Evolutionary conservation across 108 stramenopile genomes (phyloP), one percentile per base, ranked within the genome.

Genomic region (Aurantiochytrium sp.): DNA sequence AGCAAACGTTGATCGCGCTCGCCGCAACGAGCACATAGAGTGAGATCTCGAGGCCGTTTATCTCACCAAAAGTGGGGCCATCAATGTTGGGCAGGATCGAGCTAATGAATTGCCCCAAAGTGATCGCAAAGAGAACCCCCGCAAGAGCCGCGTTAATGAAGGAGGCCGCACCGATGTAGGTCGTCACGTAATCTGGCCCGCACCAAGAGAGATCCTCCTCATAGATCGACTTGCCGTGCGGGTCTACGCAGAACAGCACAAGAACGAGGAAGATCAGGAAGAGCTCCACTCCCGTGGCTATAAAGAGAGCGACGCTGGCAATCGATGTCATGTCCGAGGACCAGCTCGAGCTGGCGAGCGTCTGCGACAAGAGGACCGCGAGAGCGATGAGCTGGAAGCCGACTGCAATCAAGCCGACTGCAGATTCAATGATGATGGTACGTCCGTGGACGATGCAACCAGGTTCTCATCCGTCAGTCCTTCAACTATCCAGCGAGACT

Each of bases 121-220:
- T 2, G 59, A 65, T 34, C 10, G 59, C 59, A 48, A 81, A 81
- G 10, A 81, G 24, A 42, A 81, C 12, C 8, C 42, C 73, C 6
- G 45, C 21, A 6, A 81, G 24, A 12, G 30, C 27, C 6, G 45
- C 39, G 12, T 48, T 41, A 15, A 81, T 24, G 19, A 65, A 34
- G 19, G 73, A 41, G 17, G 73, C 39, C 19, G 19, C 73, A 19
- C 10, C 12, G 17, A 81, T 48, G 30, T 48, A 81, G 12, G 6
- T 81, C 6, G 42, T 81, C 45, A 48, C 73, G 45, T 41, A 41
- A 42, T 30, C 73, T 48, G 73, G 73, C n/a, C 42, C 45, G 24
- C 73, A 81, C 73, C 73, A 81, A 6, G 73, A 81, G 6, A 81
- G 45, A 24, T 81, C 45, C 24, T 81, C 45, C 45, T 41, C 73